Conservation (phyloP, 2,329 filamentous ascomycete species). For the Fusarium sp. region DNA sequence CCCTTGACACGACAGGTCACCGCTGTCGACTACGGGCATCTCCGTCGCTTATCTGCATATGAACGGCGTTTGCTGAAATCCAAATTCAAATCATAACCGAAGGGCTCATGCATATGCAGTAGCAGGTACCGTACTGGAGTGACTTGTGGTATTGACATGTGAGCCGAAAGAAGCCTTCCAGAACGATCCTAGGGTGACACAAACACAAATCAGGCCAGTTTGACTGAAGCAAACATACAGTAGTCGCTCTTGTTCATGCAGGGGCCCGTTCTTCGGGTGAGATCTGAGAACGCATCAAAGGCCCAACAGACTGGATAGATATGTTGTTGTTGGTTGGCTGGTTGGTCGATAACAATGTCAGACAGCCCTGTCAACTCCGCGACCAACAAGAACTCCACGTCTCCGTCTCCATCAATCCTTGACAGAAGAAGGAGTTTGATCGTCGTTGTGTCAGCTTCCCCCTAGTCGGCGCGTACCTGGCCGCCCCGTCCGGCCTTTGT, state of each 20-base stretch:
- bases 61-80: slow-evolving; percentile 26
- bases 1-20: slow-evolving; percentile 33
- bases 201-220: slow-evolving; percentile 15
- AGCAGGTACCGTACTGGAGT: neutral
- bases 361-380: slow-evolving; percentile 9
- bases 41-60: slow-evolving; percentile 47
- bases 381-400: slow-evolving; percentile 26
- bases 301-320: slow-evolving; percentile 17
- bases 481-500: neutral
- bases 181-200: slow-evolving; percentile 32
- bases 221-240: slow-evolving; percentile 10
- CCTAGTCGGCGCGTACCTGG: slow-evolving; percentile 9
- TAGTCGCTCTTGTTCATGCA: slow-evolving; percentile 18
- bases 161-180: slow-evolving; percentile 40
- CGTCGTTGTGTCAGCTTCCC: slow-evolving; percentile 25
- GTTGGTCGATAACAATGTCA: neutral
- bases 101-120: slow-evolving; percentile 23
- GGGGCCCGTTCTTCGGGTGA: slow-evolving; percentile 14
- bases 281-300: slow-evolving; percentile 20
- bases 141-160: slow-evolving; percentile 10
- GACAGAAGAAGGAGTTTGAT: slow-evolving; percentile 21
- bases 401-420: slow-evolving; percentile 14
- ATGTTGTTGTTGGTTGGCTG: slow-evolving; percentile 17
- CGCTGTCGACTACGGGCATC: slow-evolving; percentile 34
- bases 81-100: neutral